Base-by-base conservation (phyloP, 2,329 filamentous ascomycete genomes). In the Alternaria burnsii region DNA sequence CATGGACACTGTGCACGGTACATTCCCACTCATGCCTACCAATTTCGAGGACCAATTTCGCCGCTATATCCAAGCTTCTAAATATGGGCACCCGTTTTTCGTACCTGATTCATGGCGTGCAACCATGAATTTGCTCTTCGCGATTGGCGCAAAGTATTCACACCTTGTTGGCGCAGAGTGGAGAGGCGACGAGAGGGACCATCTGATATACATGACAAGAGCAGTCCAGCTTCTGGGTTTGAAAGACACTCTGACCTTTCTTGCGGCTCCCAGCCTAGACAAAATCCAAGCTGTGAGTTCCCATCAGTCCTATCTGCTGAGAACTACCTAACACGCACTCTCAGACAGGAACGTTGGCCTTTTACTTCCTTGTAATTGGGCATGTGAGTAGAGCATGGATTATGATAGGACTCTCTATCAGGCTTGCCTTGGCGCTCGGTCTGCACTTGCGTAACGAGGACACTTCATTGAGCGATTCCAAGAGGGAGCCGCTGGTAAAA, bases 81-180 rank as follows among this genome's bases (percentile, higher is more conserved):
- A 40, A 11, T 50, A 60, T 5, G 36, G 61, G 40, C 41, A 38
- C 26, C 58, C 62, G 2, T 67, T 67, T 20, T 20, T 51, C 2
- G 51, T 72, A 2, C 62, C 58, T 1, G 28, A 41, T 11, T 64
- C 58, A 48, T 81, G 78, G 79, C 71, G 74, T 4, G 77, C 77
- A 4, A 74, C 78, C 4, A 50, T 82, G 58, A 81, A 82, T 47
- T 46, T 82, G 12, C 66, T 82, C 1, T 80, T 82, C 40, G 80
- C 80, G 11, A 78, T 82, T n/a, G 78, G 77, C 6, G 74, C 79
- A 11, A 73, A 74, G 50, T 76, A 78, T 59, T 76, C 76, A 6
- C 71, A 78, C 55, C 68, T 80, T 50, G 67, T 67, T 7, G 59
- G 69, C 24, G 69, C 70, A 6, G 67, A 70, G 0, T 76, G 71